Evolutionary conservation across 2,329 filamentous ascomycete genomes (phyloP).

Genomic region (Neopestalotiopsis clavispora): DNA sequence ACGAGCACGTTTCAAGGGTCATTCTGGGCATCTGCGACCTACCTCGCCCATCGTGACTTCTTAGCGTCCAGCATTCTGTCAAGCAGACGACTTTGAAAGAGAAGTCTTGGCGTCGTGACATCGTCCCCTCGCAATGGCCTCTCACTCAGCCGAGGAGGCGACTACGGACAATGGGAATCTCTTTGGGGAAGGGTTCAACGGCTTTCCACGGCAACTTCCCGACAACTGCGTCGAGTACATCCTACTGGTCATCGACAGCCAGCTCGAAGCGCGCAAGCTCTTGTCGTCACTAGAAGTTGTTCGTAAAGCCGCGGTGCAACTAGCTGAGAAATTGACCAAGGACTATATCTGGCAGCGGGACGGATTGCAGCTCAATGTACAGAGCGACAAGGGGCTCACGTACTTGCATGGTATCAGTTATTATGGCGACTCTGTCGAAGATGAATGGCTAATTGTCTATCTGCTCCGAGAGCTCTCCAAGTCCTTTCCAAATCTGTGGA

Average conservation of each 20-base stretch:
- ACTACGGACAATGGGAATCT: constrained; percentile 27
- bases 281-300: constrained; percentile 72
- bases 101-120: background rate
- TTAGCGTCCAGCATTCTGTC: background rate
- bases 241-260: constrained; percentile 71
- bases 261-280: constrained; percentile 59
- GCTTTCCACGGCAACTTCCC: constrained; percentile 55
- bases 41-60: background rate
- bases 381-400: constrained; percentile 58
- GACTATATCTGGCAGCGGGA: constrained; percentile 97
- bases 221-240: constrained; percentile 89
- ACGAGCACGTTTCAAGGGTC: no score
- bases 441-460: constrained; percentile 97
- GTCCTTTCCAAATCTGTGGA: constrained; percentile 76
- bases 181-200: constrained; percentile 35
- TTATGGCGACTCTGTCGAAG: constrained; percentile 93
- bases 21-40: no score
- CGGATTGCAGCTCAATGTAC: constrained; percentile 71
- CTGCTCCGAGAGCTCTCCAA: constrained; percentile 81
- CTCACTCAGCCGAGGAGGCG: background rate
- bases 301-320: constrained; percentile 68
- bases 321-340: constrained; percentile 70
- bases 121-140: background rate
- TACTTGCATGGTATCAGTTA: constrained; percentile 79
- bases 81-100: background rate